These are phyloP conservation scores for Ichthyophthirius multifiliis DNA, from an alignment of 169 alveolate genomes.

Conservation along the genomic window DNA sequence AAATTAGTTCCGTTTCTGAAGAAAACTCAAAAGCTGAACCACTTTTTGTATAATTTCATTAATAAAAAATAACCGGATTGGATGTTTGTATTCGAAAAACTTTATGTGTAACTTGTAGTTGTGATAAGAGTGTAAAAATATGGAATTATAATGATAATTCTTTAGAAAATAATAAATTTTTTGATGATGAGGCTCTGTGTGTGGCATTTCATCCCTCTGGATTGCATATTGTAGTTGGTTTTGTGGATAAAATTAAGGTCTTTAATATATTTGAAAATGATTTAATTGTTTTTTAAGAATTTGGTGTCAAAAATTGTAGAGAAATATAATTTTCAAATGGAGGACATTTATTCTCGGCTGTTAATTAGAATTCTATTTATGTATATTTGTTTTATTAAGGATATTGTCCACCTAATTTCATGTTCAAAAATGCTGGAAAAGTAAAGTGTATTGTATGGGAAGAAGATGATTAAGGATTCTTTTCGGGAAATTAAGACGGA, in stretches of 20 bases:
- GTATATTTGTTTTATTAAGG: slow-evolving; percentile 89
- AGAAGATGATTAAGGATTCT: slow-evolving; percentile 88
- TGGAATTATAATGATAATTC: slow-evolving; percentile 88
- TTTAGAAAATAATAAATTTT: slow-evolving; percentile 85
- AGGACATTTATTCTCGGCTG: slow-evolving; percentile 91
- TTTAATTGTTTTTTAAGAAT: slow-evolving; percentile 78
- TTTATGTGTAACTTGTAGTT: slow-evolving; percentile 88
- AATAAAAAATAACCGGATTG: slow-evolving; percentile 86
- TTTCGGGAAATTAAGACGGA: slow-evolving; percentile 90
- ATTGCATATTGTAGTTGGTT: slow-evolving; percentile 91
- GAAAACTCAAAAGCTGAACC: slow-evolving; percentile 47
- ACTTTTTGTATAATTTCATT: slow-evolving; percentile 21
- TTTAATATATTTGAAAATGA: slow-evolving; percentile 88
- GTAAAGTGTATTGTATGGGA: slow-evolving; percentile 87
- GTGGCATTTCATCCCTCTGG: slow-evolving; percentile 95
- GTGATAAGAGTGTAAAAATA: slow-evolving; percentile 90
- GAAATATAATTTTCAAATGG: slow-evolving; percentile 90
- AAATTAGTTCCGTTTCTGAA: slow-evolving; percentile 58
- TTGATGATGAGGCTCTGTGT: slow-evolving; percentile 87
- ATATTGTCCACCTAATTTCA: slow-evolving; percentile 74
- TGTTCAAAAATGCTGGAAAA: slow-evolving; percentile 74
- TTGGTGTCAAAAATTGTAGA: slow-evolving; percentile 86
- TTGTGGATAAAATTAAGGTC: slow-evolving; percentile 87
- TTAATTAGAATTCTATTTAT: slow-evolving; percentile 80
- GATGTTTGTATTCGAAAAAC: slow-evolving; percentile 91